phyloP scores from a whole-genome alignment of 2,329 filamentous ascomycete species.

The Penicillium sp. region DNA sequence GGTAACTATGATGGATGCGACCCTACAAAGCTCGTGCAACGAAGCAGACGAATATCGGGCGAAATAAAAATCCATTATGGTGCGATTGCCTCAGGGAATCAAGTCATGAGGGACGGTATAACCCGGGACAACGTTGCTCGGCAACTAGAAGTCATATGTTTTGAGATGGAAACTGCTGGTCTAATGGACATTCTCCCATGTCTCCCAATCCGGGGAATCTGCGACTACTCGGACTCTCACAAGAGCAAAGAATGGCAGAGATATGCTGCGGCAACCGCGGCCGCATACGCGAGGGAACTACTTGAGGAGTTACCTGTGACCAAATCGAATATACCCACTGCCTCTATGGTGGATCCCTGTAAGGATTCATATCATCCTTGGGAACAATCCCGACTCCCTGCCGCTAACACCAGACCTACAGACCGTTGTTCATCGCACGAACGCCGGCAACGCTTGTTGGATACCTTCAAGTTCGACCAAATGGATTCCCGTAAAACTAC shows the following conservation, averaged over 20 bases:
- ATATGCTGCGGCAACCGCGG: constrained; percentile 26
- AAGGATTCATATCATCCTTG: not conserved
- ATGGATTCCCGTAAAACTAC: constrained; percentile 41
- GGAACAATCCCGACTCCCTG: not conserved
- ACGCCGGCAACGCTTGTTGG: constrained; percentile 15
- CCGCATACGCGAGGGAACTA: constrained; percentile 22
- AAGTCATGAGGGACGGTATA: constrained; percentile 23
- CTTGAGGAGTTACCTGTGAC: constrained; percentile 12
- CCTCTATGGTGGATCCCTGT: not conserved
- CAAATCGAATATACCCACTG: not conserved
- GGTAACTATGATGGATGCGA: constrained; percentile 18
- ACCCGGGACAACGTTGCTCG: constrained; percentile 16
- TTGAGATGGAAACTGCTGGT: constrained; percentile 26
- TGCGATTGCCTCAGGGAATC: constrained; percentile 28
- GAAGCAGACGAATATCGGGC: constrained; percentile 7
- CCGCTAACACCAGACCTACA: not conserved
- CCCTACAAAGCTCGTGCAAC: constrained; percentile 12
- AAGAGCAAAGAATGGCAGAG: constrained; percentile 28
- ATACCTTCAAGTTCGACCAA: constrained; percentile 40
- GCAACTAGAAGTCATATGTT: constrained; percentile 21
- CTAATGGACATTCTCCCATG: constrained; percentile 23
- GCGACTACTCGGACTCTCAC: constrained; percentile 28
- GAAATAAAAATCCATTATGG: constrained; percentile 25
- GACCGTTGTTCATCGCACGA: not conserved
- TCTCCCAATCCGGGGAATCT: constrained; percentile 27